These are phyloP conservation scores for Zymoseptoria brevis DNA, from an alignment of 2,329 filamentous ascomycete genomes.

Conservation along the genomic window DNA sequence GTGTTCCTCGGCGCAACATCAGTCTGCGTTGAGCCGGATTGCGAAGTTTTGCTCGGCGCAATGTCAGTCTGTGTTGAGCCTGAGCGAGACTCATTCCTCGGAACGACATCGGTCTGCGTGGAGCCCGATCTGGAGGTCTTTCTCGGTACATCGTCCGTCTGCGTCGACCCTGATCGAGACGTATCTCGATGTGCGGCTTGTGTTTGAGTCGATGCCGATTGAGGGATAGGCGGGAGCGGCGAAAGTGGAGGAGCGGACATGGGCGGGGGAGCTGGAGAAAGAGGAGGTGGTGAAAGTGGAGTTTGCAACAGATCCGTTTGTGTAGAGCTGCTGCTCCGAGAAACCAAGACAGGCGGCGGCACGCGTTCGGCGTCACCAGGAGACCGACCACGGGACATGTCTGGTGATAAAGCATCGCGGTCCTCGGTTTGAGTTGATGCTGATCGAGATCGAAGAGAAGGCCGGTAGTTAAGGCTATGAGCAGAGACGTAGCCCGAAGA, in stretches of 20 bases:
- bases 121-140: not conserved
- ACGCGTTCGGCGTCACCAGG: not conserved
- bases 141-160: not conserved
- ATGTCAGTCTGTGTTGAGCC: not conserved
- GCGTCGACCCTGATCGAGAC: not conserved
- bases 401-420: not conserved
- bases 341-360: not conserved
- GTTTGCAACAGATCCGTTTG: not conserved
- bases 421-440: not conserved
- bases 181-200: not conserved
- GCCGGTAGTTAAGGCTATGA: not conserved
- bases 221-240: not conserved
- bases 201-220: not conserved
- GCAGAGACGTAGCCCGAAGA: not conserved
- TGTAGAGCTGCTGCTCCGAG: not conserved
- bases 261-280: not conserved
- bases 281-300: not conserved
- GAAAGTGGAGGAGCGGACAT: not conserved
- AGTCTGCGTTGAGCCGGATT: not conserved
- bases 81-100: too few relatives aligned
- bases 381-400: not conserved
- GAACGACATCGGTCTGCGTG: not conserved
- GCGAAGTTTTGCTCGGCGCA: not conserved
- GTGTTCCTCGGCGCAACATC: not conserved
- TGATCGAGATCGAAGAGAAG: not conserved